These are phyloP conservation scores for Phellinidium pouzarii DNA, from an alignment of 1,284 basidiomycete genomes.

Conservation along the genomic window DNA sequence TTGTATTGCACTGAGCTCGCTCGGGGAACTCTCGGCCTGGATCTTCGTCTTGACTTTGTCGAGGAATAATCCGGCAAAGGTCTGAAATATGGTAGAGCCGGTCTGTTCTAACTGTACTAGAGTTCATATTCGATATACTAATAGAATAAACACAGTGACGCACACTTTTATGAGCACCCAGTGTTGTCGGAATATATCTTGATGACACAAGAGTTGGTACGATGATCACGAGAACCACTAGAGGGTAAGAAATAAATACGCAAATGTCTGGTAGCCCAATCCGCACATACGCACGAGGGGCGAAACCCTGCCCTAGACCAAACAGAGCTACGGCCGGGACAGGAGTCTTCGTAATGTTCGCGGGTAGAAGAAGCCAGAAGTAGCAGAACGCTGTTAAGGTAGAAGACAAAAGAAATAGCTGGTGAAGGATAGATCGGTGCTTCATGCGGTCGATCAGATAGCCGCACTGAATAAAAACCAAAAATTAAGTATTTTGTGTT, in stretches of 20 bases:
- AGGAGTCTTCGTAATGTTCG: constrained; percentile 47
- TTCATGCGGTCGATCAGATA: constrained; percentile 54
- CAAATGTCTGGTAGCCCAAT: constrained; percentile 8
- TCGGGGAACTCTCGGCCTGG: constrained; percentile 16
- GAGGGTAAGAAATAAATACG: background rate
- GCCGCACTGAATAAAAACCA: constrained; percentile 41
- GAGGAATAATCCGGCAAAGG: constrained; percentile 22
- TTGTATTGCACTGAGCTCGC: constrained; percentile 35
- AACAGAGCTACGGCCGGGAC: constrained; percentile 58
- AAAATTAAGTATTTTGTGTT: background rate
- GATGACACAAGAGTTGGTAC: constrained; percentile 66
- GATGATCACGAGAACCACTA: constrained; percentile 67
- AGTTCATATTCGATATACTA: background rate
- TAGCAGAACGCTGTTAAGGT: constrained; percentile 59
- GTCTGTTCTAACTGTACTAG: constrained; percentile 59
- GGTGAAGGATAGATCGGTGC: constrained; percentile 48
- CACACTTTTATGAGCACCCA: constrained; percentile 76
- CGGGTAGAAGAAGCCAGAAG: constrained; percentile 59
- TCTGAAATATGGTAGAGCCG: constrained; percentile 62
- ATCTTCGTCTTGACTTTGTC: constrained; percentile 21
- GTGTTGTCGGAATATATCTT: constrained; percentile 70
- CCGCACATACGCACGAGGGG: constrained; percentile 45
- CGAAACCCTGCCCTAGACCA: constrained; percentile 65
- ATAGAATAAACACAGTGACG: constrained; percentile 24
- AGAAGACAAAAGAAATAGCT: constrained; percentile 55